Base-by-base conservation (phyloP, 1,139 yeast genomes). In the Blastobotrys proliferans region DNA sequence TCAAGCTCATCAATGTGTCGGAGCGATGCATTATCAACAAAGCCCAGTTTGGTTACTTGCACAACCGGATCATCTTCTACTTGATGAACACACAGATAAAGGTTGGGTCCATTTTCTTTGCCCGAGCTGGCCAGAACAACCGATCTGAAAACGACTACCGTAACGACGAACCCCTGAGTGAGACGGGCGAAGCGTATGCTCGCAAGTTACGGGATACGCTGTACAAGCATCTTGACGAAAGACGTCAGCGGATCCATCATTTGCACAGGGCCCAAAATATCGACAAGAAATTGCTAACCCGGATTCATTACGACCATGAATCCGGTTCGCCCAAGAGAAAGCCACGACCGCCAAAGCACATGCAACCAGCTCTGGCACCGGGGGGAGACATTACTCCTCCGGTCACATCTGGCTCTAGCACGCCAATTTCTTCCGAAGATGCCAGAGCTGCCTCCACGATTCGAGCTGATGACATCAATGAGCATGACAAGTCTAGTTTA, bases 1-100 rank as follows among this genome's bases (percentile, higher is more conserved):
- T 90, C 58, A 86, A 87, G 62, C 59, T 86, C 54, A 81, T 86
- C 56, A 88, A 92, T 62, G 92, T 90, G 61, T 95, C 96, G n/a
- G 92, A 88, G 60, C 68, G 84, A 49, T 74, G 94, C 47, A 81
- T 84, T 43, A 76, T 92, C 49, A 83, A 85, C 66, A 79, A 85
- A 57, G 81, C 92, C 30, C 82, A 83, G 54, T 77, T 85, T 54
- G 97, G 97, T 13, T 92, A 90, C 62, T 72, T 92, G 61, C 81
- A 87, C 50, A 86, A 90, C 61, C 83, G 92, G 57, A 92, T 90
- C 35, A 87, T 90, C 18, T 87, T 86, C 63, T 90, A 85, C 64
- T 69, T 90, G 58, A 84, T 90, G 87, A 90, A 90, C 65, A 75
- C 92, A 11, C 76, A 87, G 52, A 81, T 86, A 56, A 85, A 87